phyloP scores from a whole-genome alignment of 2,329 filamentous ascomycete species.

The Erysiphe pulchra region DNA sequence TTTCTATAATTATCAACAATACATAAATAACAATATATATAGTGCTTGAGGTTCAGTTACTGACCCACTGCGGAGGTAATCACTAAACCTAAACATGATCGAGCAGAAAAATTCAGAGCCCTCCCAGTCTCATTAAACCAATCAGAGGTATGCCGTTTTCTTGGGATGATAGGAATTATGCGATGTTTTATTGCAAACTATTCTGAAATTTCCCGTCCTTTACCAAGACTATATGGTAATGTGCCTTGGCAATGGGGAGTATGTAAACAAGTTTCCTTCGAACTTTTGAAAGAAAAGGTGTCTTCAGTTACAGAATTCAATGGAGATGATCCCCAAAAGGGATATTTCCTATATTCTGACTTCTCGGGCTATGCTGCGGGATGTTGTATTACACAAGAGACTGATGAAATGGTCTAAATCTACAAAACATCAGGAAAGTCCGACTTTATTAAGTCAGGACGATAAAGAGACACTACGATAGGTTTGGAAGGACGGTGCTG shows the following conservation, averaged over 20 bases:
- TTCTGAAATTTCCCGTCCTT: background rate
- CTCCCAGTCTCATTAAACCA: background rate
- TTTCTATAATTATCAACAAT: no score
- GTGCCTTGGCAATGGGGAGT: background rate
- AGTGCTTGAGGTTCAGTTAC: no score
- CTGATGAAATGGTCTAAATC: background rate
- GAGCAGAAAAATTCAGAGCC: background rate
- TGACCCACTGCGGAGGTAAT: background rate
- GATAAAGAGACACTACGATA: background rate
- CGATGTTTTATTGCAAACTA: background rate
- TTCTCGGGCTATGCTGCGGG: background rate
- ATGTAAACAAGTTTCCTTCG: background rate
- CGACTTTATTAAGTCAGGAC: background rate
- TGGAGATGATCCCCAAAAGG: conserved; percentile 5
- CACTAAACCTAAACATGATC: background rate
- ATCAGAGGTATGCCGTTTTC: background rate
- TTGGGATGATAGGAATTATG: background rate
- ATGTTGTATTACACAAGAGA: background rate
- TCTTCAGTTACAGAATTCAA: background rate
- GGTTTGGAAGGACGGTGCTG: background rate
- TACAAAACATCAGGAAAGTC: background rate
- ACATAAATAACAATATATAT: no score
- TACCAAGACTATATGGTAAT: background rate
- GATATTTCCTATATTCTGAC: background rate
- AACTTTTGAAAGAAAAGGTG: background rate